Evolutionary conservation across 495 filamentous ascomycete genomes (phyloP).

Genomic region (Aspergillus biplanus): DNA sequence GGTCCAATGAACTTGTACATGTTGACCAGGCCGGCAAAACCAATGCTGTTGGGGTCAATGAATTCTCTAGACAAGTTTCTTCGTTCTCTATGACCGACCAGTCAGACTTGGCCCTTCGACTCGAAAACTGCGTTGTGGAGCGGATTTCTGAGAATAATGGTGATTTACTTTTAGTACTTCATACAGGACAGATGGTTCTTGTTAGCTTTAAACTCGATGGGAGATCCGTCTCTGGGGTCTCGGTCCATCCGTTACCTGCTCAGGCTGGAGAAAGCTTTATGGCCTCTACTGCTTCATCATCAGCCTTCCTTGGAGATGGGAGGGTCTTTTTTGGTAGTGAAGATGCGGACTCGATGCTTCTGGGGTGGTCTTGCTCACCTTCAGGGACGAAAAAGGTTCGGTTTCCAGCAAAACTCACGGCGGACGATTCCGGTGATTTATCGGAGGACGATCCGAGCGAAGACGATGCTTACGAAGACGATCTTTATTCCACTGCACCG

Average conservation of each 20-base stretch:
- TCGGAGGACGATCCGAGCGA: slow-evolving; percentile 59
- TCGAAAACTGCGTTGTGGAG: slow-evolving; percentile 83
- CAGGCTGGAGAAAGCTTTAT: slow-evolving; percentile 65
- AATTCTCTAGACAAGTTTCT: slow-evolving; percentile 78
- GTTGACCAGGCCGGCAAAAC: slow-evolving; percentile 94
- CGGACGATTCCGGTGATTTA: slow-evolving; percentile 43
- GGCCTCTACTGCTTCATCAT: slow-evolving; percentile 66
- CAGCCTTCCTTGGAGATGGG: slow-evolving; percentile 67
- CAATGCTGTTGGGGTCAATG: slow-evolving; percentile 92
- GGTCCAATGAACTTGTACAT: slow-evolving; percentile 89
- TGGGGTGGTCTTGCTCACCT: slow-evolving; percentile 74
- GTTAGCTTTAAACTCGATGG: slow-evolving; percentile 88
- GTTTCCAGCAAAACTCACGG: slow-evolving; percentile 53
- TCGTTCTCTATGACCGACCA: slow-evolving; percentile 84
- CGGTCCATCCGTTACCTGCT: slow-evolving; percentile 61
- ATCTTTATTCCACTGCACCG: slow-evolving; percentile 61
- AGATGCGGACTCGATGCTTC: slow-evolving; percentile 76
- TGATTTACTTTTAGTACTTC: slow-evolving; percentile 82
- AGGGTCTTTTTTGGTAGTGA: slow-evolving; percentile 85
- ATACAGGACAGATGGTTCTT: slow-evolving; percentile 73
- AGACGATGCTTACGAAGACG: slow-evolving; percentile 74
- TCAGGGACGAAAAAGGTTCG: slow-evolving; percentile 47
- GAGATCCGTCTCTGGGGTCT: slow-evolving; percentile 86
- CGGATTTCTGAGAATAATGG: slow-evolving; percentile 72
- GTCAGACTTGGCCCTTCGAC: slow-evolving; percentile 73